These are phyloP conservation scores for Rugosomyces carneus DNA, from an alignment of 1,284 basidiomycete genomes.

Conservation along the genomic window DNA sequence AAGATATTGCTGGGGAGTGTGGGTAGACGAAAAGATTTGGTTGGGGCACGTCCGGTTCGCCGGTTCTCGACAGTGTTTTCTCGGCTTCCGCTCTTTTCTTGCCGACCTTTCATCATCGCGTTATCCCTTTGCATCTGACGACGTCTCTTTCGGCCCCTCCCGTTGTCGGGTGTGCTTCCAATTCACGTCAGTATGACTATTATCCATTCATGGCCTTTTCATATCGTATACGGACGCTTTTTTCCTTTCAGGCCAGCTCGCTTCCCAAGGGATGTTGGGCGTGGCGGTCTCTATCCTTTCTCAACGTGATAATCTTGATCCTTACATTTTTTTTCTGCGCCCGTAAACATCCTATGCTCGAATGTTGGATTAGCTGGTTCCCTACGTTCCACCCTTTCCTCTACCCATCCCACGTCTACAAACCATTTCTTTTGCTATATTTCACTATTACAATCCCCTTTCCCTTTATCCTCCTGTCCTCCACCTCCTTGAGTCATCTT, in stretches of 20 bases:
- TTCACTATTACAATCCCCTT: conserved; percentile 17
- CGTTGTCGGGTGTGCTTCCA: conserved; percentile 17
- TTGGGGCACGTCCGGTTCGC: conserved; percentile 41
- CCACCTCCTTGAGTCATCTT: conserved; percentile 39
- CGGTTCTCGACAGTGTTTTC: conserved; percentile 19
- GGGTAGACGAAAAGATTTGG: conserved; percentile 26
- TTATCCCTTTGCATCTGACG: conserved; percentile 1
- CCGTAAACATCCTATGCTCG: conserved; percentile 25
- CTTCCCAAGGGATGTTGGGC: conserved; percentile 18
- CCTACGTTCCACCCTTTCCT: conserved; percentile 17
- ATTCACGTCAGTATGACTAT: conserved; percentile 21
- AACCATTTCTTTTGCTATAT: conserved; percentile 10
- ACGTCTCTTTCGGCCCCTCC: conserved; percentile 3
- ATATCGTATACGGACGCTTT: conserved; percentile 61
- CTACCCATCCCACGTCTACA: conserved; percentile 18
- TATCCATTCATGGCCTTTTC: conserved; percentile 19
- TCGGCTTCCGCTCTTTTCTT: conserved; percentile 22
- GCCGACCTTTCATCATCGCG: conserved; percentile 12
- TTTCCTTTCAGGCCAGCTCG: conserved; percentile 43
- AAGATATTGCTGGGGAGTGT: conserved; percentile 22
- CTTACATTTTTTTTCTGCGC: conserved; percentile 23
- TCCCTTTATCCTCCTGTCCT: conserved; percentile 53
- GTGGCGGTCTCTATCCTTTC: conserved; percentile 26
- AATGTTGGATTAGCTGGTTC: conserved; percentile 12
- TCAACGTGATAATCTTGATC: conserved; percentile 17